A percentile compares a stretch with the other conserved stretches of the same genome.
These are phyloP conservation scores for Otatea glauca DNA, from an alignment of 176 grass and related monocot species.

Conservation along the genomic window DNA sequence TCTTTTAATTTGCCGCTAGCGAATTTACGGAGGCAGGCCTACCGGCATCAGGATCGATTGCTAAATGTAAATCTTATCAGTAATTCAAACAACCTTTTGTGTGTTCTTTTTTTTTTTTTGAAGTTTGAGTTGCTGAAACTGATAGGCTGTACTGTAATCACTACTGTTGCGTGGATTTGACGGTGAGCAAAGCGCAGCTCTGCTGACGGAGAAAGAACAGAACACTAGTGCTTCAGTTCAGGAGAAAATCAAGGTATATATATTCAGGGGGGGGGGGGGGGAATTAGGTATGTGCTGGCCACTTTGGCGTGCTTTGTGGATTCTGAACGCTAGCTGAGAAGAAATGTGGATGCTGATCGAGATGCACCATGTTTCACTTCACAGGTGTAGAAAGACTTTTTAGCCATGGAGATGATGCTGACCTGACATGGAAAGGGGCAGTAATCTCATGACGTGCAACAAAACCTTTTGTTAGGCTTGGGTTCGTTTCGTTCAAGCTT, in stretches of 20 bases:
- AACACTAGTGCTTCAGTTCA: neutral
- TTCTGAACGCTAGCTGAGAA: neutral
- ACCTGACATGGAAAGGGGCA: neutral
- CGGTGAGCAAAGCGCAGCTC: neutral
- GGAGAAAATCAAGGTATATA: too few species aligned
- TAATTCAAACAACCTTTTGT: too few species aligned
- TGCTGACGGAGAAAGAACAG: neutral
- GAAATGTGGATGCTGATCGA: neutral
- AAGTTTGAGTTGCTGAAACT: neutral
- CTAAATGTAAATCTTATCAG: neutral
- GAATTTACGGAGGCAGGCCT: neutral
- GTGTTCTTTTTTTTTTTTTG: too few species aligned
- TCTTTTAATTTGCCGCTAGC: neutral
- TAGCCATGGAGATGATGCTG: conserved; percentile 3
- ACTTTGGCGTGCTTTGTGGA: neutral
- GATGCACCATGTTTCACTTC: neutral
- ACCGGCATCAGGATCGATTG: neutral
- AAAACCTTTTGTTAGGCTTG: neutral
- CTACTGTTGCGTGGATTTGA: neutral
- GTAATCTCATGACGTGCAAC: neutral
- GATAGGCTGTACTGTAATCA: neutral
- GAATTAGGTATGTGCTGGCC: too few species aligned
- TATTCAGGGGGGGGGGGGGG: too few species aligned
- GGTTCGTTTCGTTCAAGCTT: neutral
- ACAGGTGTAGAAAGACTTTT: neutral